Conservation (phyloP, 371 early-diverging fungal species). For the Rhizopus delemar region DNA sequence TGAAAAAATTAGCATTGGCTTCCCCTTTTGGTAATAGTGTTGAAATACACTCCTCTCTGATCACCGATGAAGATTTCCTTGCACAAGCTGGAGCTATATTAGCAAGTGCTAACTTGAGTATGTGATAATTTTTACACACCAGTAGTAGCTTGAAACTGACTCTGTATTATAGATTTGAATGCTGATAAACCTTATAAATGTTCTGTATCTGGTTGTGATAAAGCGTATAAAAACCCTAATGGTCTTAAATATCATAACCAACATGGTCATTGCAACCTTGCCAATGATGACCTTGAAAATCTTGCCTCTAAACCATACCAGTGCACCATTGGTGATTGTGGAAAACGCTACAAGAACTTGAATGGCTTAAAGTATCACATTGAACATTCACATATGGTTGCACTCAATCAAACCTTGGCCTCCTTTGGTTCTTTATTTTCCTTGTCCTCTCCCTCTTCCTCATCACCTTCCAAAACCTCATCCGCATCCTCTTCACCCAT, state of each 20-base stretch:
- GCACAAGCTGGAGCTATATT: conserved; percentile 53
- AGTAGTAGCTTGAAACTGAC: not conserved
- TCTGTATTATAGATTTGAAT: conserved; percentile 24
- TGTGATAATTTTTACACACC: not conserved
- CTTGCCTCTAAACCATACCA: conserved; percentile 74
- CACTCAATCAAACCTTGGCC: conserved; percentile 50
- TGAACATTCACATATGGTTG: conserved; percentile 79
- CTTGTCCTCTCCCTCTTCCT: conserved; percentile 2
- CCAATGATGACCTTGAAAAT: conserved; percentile 47
- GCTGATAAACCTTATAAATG: conserved; percentile 84
- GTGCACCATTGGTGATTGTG: conserved; percentile 53
- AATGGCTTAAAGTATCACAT: conserved; percentile 98
- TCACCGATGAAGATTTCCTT: conserved; percentile 52
- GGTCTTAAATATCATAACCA: conserved; percentile 96
- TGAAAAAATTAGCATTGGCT: conserved; percentile 49
- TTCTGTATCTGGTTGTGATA: conserved; percentile 88
- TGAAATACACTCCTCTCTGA: conserved; percentile 31
- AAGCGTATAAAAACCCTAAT: conserved; percentile 97
- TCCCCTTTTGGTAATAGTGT: conserved; percentile 13
- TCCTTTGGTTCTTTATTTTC: conserved; percentile 43
- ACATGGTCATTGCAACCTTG: conserved; percentile 74
- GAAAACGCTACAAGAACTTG: conserved; percentile 70
- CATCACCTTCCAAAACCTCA: conserved; percentile 2
- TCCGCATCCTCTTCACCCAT: conserved; percentile 16
- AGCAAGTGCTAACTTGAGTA: conserved; percentile 43